Base-by-base conservation (phyloP, 768 basidiomycete genomes). In the Xerocomus potaroensis region DNA sequence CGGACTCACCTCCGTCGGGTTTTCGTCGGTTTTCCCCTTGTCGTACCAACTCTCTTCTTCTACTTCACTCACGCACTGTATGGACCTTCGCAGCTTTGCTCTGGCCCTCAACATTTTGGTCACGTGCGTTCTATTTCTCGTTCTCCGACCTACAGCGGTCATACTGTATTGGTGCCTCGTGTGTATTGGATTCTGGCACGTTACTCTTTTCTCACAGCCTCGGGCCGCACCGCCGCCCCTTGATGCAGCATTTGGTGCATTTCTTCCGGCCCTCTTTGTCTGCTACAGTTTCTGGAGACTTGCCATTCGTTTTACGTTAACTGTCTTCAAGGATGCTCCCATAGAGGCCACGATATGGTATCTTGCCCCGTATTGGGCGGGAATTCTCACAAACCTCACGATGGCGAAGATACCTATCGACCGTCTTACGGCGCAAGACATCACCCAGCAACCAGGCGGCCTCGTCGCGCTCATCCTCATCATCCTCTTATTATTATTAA, bases 111-210 rank as follows among this genome's bases (percentile, higher is more conserved):
- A 93, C 61, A 70, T 87, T 34, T 59, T 86, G 30, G 68, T 86
- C 43, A 83, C 83, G 0, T 79, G 75, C 59, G 54, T 80, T 23
- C 69, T 92, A 36, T 89, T 88, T 63, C 70, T 88, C 32, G 55
- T 92, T 39, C 71, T 93, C 37, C 81, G 87, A 14, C 87, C 87
- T 2, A 79, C 72, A 56, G 72, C 84, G 3, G 74, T 88, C 51
- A 68, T 88, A 26, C 64, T 80, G 3, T 89, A 75, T 64, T 88
- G 86, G 84, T 82, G 75, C 57, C 70, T 89, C n/a, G 79, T 87
- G 6, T 87, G 80, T 68, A 85, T 88, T 36, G 86, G 89, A 2
- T 92, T 79, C 62, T 93, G 91, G 90, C 89, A 93, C 54, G 72
- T 90, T 44, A 71, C 79, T 0, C 75, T 93, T 32, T 91, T 90